Conservation (phyloP, 495 filamentous ascomycete species). For the Annulohypoxylon stygium region DNA sequence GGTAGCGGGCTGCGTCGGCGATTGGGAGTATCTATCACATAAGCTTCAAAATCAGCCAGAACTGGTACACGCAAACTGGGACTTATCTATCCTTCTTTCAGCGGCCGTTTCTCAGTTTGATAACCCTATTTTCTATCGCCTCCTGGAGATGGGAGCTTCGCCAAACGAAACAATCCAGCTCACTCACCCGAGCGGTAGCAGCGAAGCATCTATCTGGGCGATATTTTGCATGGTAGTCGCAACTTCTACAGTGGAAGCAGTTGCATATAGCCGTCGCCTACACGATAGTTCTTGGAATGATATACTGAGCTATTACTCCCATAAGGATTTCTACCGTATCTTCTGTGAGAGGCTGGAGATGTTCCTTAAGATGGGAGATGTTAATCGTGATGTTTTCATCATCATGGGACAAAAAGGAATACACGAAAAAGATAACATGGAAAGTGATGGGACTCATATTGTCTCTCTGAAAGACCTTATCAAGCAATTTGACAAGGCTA, state of each 20-base stretch:
- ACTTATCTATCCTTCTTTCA: conserved; percentile 3
- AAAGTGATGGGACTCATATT: background rate
- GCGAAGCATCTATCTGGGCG: background rate
- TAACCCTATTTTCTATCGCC: background rate
- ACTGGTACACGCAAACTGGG: background rate
- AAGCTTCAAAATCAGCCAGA: background rate
- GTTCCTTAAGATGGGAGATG: background rate
- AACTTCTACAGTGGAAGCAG: background rate
- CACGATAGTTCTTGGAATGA: background rate
- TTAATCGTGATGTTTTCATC: background rate
- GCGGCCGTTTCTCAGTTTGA: background rate
- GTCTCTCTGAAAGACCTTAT: conserved; percentile 2
- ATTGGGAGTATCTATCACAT: background rate
- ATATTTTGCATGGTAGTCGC: background rate
- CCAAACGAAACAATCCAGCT: background rate
- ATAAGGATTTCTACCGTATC: background rate
- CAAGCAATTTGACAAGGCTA: background rate
- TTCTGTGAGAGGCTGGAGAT: background rate
- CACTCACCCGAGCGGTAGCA: background rate
- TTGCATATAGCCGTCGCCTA: background rate
- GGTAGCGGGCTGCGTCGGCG: background rate
- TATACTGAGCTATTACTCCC: background rate
- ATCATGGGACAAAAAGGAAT: background rate
- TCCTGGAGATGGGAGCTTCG: conserved; percentile 3
- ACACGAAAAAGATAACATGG: too few species aligned